Percentiles rank a stretch among this genome's conserved stretches.
Conservation (phyloP, 2,329 filamentous ascomycete genomes). For the Neophaeococcomyces mojaviensis region DNA sequence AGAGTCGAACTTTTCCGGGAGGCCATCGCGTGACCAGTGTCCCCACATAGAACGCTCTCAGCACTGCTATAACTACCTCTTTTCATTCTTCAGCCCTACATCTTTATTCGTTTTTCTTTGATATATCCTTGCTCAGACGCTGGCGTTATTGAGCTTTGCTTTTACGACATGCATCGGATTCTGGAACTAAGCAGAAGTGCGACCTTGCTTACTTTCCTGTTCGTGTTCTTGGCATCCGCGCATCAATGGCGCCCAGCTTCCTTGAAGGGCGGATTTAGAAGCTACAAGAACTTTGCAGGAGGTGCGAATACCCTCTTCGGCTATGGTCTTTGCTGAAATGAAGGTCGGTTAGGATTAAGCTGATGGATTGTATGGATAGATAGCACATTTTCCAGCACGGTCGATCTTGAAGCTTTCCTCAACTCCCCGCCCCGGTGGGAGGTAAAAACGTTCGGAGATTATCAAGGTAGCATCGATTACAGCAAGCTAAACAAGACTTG, state of each 20-base stretch:
- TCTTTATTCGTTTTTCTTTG: not conserved
- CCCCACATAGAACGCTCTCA: not conserved
- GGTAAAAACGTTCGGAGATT: conserved; percentile 1
- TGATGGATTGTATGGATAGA: not conserved
- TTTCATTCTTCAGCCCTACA: not conserved
- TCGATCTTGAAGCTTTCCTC: conserved; percentile 1
- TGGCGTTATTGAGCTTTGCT: too few relatives aligned
- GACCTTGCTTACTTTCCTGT: too few relatives aligned
- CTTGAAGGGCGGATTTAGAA: too few relatives aligned
- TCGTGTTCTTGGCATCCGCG: too few relatives aligned
- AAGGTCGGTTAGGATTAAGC: not conserved
- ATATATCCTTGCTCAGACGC: too few relatives aligned
- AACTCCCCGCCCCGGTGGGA: conserved; percentile 1
- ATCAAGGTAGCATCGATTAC: not conserved
- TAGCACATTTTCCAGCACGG: not conserved
- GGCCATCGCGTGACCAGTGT: not conserved
- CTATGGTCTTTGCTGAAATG: not conserved
- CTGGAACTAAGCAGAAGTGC: too few relatives aligned
- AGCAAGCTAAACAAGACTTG: conserved; percentile 5
- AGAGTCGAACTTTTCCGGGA: too few relatives aligned
- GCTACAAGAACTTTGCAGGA: too few relatives aligned
- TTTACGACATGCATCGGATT: too few relatives aligned
- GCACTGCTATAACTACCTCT: not conserved
- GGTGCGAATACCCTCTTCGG: too few relatives aligned
- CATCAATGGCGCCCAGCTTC: too few relatives aligned